Percentiles rank a stretch among this genome's conserved stretches.
Conservation (phyloP, 495 filamentous ascomycete genomes). For the Lindgomyces ingoldianus region DNA sequence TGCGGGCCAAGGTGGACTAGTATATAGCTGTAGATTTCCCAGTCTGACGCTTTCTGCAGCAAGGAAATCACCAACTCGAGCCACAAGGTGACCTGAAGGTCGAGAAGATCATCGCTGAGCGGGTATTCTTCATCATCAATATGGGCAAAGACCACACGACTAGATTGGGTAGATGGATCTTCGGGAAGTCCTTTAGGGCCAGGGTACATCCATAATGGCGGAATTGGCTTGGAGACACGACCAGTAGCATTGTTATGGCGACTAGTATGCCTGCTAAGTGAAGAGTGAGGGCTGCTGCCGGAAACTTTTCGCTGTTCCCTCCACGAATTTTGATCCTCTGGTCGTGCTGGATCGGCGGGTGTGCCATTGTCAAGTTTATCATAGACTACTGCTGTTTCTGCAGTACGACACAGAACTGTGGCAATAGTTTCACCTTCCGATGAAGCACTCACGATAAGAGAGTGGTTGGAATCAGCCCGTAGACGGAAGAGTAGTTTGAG, state of each 20-base stretch:
- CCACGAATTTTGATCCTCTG: constrained; percentile 33
- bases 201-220: constrained; percentile 59
- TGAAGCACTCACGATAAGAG: constrained; percentile 64
- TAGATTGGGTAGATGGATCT: constrained; percentile 39
- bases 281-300: constrained; percentile 28
- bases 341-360: constrained; percentile 8
- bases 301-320: constrained; percentile 36
- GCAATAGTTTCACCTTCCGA: constrained; percentile 73
- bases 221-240: constrained; percentile 47
- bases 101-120: constrained; percentile 27
- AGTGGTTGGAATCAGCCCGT: constrained; percentile 73
- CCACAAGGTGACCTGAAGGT: constrained; percentile 71
- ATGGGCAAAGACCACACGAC: constrained; percentile 45
- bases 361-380: constrained; percentile 28
- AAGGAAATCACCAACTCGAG: constrained; percentile 72
- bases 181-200: constrained; percentile 55
- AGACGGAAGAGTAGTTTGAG: constrained; percentile 85
- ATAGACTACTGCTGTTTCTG: constrained; percentile 45
- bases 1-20: constrained; percentile 85
- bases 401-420: constrained; percentile 67
- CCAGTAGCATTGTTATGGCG: constrained; percentile 37
- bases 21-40: constrained; percentile 92
- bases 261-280: constrained; percentile 43
- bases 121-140: constrained; percentile 28
- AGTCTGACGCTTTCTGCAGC: constrained; percentile 76